Evolutionary conservation across 768 basidiomycete genomes (phyloP).

Genomic region (Auricularia heimuer): DNA sequence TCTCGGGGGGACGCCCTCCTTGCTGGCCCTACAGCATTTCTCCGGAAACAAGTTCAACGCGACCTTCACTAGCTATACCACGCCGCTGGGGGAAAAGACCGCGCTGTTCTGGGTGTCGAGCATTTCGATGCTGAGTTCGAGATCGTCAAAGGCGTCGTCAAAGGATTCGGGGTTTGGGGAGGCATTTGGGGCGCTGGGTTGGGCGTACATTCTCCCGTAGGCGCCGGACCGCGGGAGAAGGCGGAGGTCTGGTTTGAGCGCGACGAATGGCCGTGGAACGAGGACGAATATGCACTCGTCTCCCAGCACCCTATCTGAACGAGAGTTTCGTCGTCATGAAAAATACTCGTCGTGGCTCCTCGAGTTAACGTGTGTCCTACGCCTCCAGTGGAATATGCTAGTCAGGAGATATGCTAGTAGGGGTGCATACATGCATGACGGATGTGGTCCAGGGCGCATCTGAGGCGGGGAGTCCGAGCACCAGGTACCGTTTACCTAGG

Average conservation of each 20-base stretch:
- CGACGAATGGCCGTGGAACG: background rate
- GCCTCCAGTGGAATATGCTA: too few species aligned
- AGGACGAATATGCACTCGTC: too few species aligned
- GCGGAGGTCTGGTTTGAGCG: background rate
- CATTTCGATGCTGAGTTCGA: background rate
- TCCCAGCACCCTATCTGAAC: too few species aligned
- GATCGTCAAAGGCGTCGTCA: background rate
- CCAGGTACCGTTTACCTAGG: too few species aligned
- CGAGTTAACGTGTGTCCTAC: too few species aligned
- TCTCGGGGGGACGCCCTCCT: background rate
- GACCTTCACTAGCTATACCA: background rate
- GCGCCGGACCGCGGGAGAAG: background rate
- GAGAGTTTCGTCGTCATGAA: too few species aligned
- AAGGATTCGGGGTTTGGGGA: background rate
- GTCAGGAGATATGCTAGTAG: too few species aligned
- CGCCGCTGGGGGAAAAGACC: background rate
- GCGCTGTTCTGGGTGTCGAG: background rate
- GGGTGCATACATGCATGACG: too few species aligned
- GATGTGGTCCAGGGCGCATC: too few species aligned
- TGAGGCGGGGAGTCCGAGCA: too few species aligned
- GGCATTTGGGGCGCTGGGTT: background rate
- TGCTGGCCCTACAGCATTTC: background rate
- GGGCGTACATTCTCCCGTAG: background rate
- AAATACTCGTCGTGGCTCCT: too few species aligned
- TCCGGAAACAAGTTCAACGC: background rate